A percentile compares a stretch with the other conserved stretches of the same genome.
Conservation (phyloP, 805 yeast species). For the Ogataea philodendri region DNA sequence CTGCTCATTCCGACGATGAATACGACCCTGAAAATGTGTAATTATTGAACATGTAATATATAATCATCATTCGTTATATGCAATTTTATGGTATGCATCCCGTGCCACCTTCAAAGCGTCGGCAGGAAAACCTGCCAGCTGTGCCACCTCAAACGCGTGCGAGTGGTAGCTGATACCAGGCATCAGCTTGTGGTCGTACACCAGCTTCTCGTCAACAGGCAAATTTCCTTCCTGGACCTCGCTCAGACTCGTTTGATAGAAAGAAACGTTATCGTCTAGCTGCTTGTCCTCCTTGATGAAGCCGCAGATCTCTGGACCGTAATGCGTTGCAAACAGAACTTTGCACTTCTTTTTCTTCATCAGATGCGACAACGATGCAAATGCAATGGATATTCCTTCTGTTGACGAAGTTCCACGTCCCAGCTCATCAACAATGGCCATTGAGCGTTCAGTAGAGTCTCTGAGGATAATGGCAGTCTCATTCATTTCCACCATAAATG, state of each 20-base stretch:
- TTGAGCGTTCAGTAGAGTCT: constrained; percentile 62
- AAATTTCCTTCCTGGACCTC: constrained; percentile 16
- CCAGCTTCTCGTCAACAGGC: constrained; percentile 33
- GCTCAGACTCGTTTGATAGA: constrained; percentile 27
- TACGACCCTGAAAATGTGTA: constrained; percentile 24
- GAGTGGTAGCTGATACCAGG: constrained; percentile 73
- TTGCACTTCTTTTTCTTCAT: constrained; percentile 57
- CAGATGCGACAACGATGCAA: constrained; percentile 63
- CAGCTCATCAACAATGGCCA: constrained; percentile 82
- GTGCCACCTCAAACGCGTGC: constrained; percentile 74
- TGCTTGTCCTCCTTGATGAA: constrained; percentile 37
- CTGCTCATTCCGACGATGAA: constrained; percentile 18
- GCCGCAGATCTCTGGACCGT: constrained; percentile 52
- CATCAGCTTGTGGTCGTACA: constrained; percentile 55
- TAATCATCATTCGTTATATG: background rate
- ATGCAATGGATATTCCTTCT: constrained; percentile 86
- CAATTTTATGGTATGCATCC: constrained; percentile 27
- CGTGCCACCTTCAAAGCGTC: constrained; percentile 55
- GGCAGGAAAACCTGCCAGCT: constrained; percentile 73
- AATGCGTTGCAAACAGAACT: constrained; percentile 88
- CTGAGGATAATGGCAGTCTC: constrained; percentile 72
- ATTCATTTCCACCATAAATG: constrained; percentile 91
- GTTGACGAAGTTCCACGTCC: constrained; percentile 86
- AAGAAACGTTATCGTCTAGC: constrained; percentile 24
- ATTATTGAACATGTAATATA: constrained; percentile 1